Evolutionary conservation across 345 rosid genomes (phyloP).

Genomic region (Sisymbrium altissimum): DNA sequence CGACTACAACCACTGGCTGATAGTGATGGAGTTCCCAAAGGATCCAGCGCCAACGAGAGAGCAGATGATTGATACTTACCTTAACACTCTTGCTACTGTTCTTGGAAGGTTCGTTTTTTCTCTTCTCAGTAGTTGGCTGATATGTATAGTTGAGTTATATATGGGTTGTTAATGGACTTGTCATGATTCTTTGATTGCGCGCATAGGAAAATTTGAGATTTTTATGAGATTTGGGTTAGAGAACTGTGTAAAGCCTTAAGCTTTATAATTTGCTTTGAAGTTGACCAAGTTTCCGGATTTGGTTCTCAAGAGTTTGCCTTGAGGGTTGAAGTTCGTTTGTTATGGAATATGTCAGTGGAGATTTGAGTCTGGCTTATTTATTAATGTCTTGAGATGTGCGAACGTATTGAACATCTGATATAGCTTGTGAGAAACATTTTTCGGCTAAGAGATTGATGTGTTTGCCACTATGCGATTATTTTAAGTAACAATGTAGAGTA

Average conservation of each 20-base stretch:
- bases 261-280: not conserved
- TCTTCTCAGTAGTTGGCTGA: not conserved
- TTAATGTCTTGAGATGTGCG: not conserved
- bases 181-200: not conserved
- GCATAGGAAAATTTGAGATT: not conserved
- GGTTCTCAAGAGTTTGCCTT: not conserved
- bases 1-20: conserved; percentile 95
- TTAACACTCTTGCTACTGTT: conserved; percentile 78
- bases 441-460: not conserved
- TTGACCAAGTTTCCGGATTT: not conserved
- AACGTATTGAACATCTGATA: not conserved
- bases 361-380: not conserved
- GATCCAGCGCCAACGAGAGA: conserved; percentile 93
- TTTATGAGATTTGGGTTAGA: not conserved
- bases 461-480: not conserved
- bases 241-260: not conserved
- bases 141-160: too few relatives aligned
- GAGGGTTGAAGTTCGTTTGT: not conserved
- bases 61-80: conserved; percentile 95
- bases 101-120: conserved; percentile 61
- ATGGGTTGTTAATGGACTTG: not conserved
- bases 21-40: conserved; percentile 96
- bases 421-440: not conserved
- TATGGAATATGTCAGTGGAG: not conserved
- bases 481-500: not conserved